phyloP scores from a whole-genome alignment of 805 yeast species.

The Zygosaccharomyces lentus region DNA sequence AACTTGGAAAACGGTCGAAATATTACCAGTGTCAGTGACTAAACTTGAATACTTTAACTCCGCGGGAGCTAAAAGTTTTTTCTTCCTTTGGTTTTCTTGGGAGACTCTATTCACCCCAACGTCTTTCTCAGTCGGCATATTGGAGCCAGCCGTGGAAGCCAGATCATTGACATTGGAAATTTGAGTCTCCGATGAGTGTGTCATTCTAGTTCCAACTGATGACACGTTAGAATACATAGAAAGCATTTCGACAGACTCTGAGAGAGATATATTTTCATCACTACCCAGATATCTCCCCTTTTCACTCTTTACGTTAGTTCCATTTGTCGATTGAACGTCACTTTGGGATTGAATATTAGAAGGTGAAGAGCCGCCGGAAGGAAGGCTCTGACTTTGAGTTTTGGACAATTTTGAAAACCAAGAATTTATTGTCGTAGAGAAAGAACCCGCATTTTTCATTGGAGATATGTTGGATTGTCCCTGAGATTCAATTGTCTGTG shows the following conservation, averaged over 20 bases:
- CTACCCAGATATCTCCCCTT: not conserved
- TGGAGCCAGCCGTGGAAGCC: not conserved
- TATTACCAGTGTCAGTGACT: conserved; percentile 1
- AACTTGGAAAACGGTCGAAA: conserved; percentile 9
- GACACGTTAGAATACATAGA: conserved; percentile 25
- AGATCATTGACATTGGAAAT: not conserved
- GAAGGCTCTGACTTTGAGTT: conserved; percentile 1
- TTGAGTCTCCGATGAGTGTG: conserved; percentile 18
- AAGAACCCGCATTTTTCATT: conserved; percentile 5
- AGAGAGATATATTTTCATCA: conserved; percentile 6
- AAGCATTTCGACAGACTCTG: conserved; percentile 19
- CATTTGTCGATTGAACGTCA: not conserved
- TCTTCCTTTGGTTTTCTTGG: conserved; percentile 10
- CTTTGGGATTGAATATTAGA: not conserved
- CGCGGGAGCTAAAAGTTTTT: conserved; percentile 22
- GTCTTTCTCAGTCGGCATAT: not conserved
- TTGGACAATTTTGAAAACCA: conserved; percentile 17
- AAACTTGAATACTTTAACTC: conserved; percentile 18
- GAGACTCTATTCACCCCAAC: conserved; percentile 1
- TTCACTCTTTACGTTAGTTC: not conserved
- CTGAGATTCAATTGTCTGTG: not conserved
- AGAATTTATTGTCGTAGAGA: conserved; percentile 18
- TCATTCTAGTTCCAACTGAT: conserved; percentile 15
- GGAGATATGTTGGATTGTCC: not conserved
- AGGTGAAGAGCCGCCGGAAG: not conserved